Evolutionary conservation across 2,329 filamentous ascomycete species (phyloP).

Genomic region (Dryadomyces quercivorus): DNA sequence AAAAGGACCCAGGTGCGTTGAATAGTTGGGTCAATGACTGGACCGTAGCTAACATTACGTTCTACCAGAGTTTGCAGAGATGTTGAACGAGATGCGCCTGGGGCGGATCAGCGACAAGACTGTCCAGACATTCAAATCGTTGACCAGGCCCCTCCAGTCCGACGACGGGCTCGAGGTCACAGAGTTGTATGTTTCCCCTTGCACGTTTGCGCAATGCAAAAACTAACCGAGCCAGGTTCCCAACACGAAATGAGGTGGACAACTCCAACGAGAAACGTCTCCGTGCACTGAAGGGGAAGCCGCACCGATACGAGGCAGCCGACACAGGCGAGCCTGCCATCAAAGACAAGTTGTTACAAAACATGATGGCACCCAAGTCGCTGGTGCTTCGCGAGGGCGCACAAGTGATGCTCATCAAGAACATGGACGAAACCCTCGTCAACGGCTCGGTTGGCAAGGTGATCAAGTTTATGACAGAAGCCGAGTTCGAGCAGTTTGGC

Average conservation of each 20-base stretch:
- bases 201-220: slow-evolving; percentile 14
- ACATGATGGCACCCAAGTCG: slow-evolving; percentile 82
- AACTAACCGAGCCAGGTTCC: slow-evolving; percentile 41
- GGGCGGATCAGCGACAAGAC: slow-evolving; percentile 69
- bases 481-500: slow-evolving; percentile 23
- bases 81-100: slow-evolving; percentile 97
- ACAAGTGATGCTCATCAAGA: slow-evolving; percentile 99
- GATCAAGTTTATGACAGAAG: slow-evolving; percentile 55
- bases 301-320: slow-evolving; percentile 55
- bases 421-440: slow-evolving; percentile 85
- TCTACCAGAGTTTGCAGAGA: slow-evolving; percentile 62
- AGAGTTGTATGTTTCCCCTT: slow-evolving; percentile 54
- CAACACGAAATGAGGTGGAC: slow-evolving; percentile 82
- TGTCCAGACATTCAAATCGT: slow-evolving; percentile 59
- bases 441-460: slow-evolving; percentile 91
- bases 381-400: slow-evolving; percentile 81
- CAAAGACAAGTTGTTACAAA: slow-evolving; percentile 67
- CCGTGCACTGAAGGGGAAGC: slow-evolving; percentile 54
- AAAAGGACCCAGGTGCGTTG: slow-evolving; percentile 60
- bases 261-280: slow-evolving; percentile 69
- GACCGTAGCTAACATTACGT: slow-evolving; percentile 14
- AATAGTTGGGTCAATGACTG: not conserved
- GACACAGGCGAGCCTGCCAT: slow-evolving; percentile 63
- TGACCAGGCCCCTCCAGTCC: slow-evolving; percentile 60
- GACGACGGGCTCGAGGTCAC: slow-evolving; percentile 71